A percentile compares a stretch with the other conserved stretches of the same genome.
phyloP scores from a whole-genome alignment of 2,329 filamentous ascomycete genomes.

The Colletotrichum noveboracense region DNA sequence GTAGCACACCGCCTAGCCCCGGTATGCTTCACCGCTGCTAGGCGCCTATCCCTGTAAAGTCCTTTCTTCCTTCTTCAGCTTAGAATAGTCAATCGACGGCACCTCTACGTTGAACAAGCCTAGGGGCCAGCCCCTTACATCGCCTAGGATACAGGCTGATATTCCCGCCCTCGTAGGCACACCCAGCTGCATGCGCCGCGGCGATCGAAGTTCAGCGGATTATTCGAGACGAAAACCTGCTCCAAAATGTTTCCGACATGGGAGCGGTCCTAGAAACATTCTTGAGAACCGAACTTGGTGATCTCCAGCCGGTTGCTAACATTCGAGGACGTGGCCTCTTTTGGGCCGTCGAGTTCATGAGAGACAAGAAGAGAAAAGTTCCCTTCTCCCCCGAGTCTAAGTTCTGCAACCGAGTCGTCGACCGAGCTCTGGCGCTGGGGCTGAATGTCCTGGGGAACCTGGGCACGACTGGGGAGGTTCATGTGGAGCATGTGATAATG shows the following conservation, averaged over 20 bases:
- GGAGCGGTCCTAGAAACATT: slow-evolving; percentile 31
- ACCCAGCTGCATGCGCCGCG: slow-evolving; percentile 40
- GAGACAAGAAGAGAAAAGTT: neutral
- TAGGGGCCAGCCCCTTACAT: too few relatives aligned
- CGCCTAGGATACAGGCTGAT: neutral
- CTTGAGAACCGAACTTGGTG: slow-evolving; percentile 29
- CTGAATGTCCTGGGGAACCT: slow-evolving; percentile 13
- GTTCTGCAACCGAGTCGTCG: neutral
- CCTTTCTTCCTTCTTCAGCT: too few relatives aligned
- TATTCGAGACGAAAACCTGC: slow-evolving; percentile 34
- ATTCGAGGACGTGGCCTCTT: slow-evolving; percentile 47
- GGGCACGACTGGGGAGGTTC: neutral
- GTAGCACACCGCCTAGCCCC: too few relatives aligned
- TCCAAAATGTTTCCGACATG: slow-evolving; percentile 34
- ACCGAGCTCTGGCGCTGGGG: neutral
- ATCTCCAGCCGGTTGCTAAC: slow-evolving; percentile 39
- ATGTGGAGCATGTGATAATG: slow-evolving; percentile 10
- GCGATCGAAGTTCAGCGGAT: slow-evolving; percentile 42
- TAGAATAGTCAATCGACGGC: too few relatives aligned
- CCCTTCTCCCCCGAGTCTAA: neutral
- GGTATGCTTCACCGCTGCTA: too few relatives aligned
- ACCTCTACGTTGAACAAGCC: too few relatives aligned
- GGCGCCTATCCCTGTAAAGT: too few relatives aligned
- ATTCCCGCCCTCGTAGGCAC: slow-evolving; percentile 21
- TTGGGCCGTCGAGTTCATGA: slow-evolving; percentile 38